phyloP scores from a whole-genome alignment of 1,284 basidiomycete genomes.

The Serendipita sp. region DNA sequence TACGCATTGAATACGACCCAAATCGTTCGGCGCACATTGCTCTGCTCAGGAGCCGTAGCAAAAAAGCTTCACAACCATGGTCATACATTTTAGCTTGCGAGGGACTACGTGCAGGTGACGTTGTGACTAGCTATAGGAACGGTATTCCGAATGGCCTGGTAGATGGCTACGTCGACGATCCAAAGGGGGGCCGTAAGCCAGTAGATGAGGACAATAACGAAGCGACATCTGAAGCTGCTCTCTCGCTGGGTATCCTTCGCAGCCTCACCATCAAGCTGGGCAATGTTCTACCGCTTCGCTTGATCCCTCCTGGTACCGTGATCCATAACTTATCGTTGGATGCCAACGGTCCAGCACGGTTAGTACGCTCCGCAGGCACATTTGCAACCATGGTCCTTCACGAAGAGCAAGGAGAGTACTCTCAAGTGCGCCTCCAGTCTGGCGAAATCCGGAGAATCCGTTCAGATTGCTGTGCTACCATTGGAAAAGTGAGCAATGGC shows the following conservation, averaged over 20 bases:
- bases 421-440: constrained; percentile 77
- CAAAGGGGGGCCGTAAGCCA: not conserved
- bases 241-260: constrained; percentile 78
- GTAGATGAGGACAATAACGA: constrained; percentile 11
- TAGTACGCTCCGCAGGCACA: constrained; percentile 83
- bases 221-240: constrained; percentile 35
- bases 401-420: constrained; percentile 53
- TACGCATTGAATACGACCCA: constrained; percentile 94
- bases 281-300: constrained; percentile 82
- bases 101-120: constrained; percentile 76
- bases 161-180: constrained; percentile 41
- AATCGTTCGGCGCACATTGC: constrained; percentile 90
- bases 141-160: constrained; percentile 70
- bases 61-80: constrained; percentile 17
- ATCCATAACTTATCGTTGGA: constrained; percentile 78
- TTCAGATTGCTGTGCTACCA: constrained; percentile 73
- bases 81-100: constrained; percentile 90
- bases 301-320: constrained; percentile 85
- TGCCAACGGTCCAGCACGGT: constrained; percentile 63
- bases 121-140: constrained; percentile 74
- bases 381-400: constrained; percentile 73
- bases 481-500: constrained; percentile 86
- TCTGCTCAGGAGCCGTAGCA: constrained; percentile 50
- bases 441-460: constrained; percentile 86
- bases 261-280: constrained; percentile 78